These are phyloP conservation scores for Dianthus caryophyllus DNA, from an alignment of 148 eudicot genomes.

Conservation along the genomic window DNA sequence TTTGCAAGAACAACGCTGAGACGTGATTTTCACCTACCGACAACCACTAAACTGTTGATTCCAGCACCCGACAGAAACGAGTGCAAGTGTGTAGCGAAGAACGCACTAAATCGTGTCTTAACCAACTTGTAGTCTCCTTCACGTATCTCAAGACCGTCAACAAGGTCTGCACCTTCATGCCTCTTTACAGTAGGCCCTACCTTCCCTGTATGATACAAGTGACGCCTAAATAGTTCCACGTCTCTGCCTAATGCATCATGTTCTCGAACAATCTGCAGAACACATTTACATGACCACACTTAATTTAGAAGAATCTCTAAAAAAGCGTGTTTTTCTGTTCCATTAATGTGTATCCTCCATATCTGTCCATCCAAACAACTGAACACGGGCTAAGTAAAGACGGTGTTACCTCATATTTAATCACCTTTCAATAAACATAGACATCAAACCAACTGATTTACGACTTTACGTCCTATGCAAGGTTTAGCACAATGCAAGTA, in stretches of 20 bases:
- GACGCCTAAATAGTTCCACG: slow-evolving; percentile 80
- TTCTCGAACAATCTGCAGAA: slow-evolving; percentile 81
- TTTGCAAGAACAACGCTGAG: neutral
- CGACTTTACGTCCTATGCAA: neutral
- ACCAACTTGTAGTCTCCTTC: slow-evolving; percentile 84
- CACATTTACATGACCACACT: too few species aligned
- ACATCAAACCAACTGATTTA: neutral
- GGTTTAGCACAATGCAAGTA: neutral
- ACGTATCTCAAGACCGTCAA: slow-evolving; percentile 67
- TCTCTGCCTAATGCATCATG: slow-evolving; percentile 93
- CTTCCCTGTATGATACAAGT: slow-evolving; percentile 49
- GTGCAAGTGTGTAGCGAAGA: slow-evolving; percentile 80
- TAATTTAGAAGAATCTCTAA: too few species aligned
- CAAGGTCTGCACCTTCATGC: slow-evolving; percentile 67
- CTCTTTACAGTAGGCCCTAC: slow-evolving; percentile 70
- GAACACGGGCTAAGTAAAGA: neutral
- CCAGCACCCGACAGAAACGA: slow-evolving; percentile 59
- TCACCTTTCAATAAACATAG: neutral
- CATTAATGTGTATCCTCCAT: too few species aligned
- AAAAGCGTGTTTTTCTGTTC: too few species aligned
- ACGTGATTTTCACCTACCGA: slow-evolving; percentile 39
- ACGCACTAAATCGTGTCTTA: slow-evolving; percentile 90
- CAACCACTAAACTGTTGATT: slow-evolving; percentile 60
- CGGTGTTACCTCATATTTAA: neutral
- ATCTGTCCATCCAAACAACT: neutral